These are phyloP conservation scores for Fusarium sacchari DNA, from an alignment of 2,329 filamentous ascomycete species.

Conservation along the genomic window DNA sequence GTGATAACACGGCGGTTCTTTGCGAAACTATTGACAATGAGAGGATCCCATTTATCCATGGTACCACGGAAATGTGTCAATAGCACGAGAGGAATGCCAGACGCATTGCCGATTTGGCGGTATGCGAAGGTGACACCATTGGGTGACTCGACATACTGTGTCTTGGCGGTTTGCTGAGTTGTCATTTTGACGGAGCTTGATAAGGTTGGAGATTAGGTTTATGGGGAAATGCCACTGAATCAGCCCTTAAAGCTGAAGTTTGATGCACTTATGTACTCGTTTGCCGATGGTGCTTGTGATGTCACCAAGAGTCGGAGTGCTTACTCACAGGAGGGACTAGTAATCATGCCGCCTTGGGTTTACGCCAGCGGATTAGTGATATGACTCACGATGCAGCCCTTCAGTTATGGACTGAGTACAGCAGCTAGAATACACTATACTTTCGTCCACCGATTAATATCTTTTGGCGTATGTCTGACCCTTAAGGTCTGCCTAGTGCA, in stretches of 20 bases:
- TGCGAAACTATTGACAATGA: neutral
- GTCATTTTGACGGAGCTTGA: neutral
- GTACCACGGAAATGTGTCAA: neutral
- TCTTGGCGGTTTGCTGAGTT: slow-evolving; percentile 5
- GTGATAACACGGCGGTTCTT: neutral
- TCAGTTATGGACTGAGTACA: fast-evolving
- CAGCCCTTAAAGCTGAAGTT: fast-evolving
- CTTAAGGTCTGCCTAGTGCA: neutral
- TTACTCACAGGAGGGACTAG: neutral
- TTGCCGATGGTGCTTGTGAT: fast-evolving
- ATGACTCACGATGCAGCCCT: fast-evolving
- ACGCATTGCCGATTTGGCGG: neutral
- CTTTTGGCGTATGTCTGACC: fast-evolving
- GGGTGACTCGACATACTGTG: neutral
- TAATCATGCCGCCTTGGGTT: neutral
- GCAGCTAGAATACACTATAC: fast-evolving
- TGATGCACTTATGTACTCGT: fast-evolving
- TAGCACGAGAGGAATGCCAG: neutral
- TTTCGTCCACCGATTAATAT: fast-evolving
- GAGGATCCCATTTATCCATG: slow-evolving; percentile 14
- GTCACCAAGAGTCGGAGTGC: neutral
- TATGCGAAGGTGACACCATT: neutral
- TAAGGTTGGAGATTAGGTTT: neutral
- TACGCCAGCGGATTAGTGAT: neutral
- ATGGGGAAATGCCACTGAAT: neutral